phyloP scores from a whole-genome alignment of 2,329 filamentous ascomycete genomes.

The Blumeriella jaapii region DNA sequence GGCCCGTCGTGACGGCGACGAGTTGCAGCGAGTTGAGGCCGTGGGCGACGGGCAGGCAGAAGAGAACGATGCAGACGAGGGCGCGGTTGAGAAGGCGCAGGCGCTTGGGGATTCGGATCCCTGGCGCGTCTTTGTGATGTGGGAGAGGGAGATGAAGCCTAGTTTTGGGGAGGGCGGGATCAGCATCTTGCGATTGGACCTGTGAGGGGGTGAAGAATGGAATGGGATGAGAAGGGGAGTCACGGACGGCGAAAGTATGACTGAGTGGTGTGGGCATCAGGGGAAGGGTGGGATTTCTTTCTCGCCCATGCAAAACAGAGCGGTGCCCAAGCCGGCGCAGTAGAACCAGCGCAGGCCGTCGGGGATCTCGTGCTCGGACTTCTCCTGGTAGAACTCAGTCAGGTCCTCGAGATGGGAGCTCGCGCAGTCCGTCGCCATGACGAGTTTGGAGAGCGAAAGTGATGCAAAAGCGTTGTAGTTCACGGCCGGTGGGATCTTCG shows the following conservation, averaged over 20 bases:
- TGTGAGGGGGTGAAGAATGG: too few species aligned
- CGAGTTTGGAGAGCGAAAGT: conserved; percentile 49
- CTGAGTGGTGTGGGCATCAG: too few species aligned
- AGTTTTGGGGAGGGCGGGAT: too few species aligned
- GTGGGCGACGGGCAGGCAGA: conserved; percentile 42
- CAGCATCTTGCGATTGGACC: too few species aligned
- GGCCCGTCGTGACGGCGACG: conserved; percentile 33
- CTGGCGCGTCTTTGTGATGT: conserved; percentile 42
- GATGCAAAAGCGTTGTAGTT: conserved; percentile 47
- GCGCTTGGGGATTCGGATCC: conserved; percentile 33
- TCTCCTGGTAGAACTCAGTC: conserved; percentile 37
- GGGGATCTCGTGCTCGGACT: conserved; percentile 39
- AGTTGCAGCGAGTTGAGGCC: conserved; percentile 35
- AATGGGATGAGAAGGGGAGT: too few species aligned
- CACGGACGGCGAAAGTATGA: too few species aligned
- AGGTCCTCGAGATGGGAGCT: conserved; percentile 38
- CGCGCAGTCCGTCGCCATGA: conserved; percentile 43
- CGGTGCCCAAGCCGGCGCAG: conserved; percentile 47
- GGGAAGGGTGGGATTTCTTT: background rate
- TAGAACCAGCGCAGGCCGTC: conserved; percentile 50
- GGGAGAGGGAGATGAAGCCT: conserved; percentile 40
- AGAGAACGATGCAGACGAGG: conserved; percentile 38
- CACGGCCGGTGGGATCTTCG: conserved; percentile 41
- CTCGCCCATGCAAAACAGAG: conserved; percentile 39
- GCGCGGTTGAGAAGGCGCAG: conserved; percentile 41